phyloP scores from a whole-genome alignment of 345 rosid genomes.

The Pistacia integerrima region DNA sequence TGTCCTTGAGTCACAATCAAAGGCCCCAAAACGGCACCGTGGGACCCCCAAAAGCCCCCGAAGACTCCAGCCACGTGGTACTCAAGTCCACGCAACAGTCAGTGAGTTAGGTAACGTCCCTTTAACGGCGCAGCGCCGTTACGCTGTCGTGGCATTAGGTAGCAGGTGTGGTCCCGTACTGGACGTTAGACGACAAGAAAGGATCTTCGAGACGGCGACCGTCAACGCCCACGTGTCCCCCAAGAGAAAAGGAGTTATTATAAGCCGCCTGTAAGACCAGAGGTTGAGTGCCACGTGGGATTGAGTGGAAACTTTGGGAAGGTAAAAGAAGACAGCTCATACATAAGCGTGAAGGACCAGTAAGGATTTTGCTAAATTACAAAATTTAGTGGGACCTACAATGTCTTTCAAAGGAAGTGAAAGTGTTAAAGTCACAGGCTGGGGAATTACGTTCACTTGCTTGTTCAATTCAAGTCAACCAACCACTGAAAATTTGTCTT shows the following conservation, averaged over 20 bases:
- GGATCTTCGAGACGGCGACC: conserved; percentile 39
- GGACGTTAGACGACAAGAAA: conserved; percentile 30
- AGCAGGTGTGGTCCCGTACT: conserved; percentile 29
- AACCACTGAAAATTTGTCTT: not conserved
- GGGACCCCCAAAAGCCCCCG: conserved; percentile 16
- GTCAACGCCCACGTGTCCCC: conserved; percentile 32
- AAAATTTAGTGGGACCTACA: not conserved
- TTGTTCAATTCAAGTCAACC: not conserved
- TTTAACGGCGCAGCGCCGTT: conserved; percentile 30
- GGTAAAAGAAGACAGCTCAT: conserved; percentile 29
- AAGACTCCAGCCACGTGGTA: conserved; percentile 33
- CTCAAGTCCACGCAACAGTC: conserved; percentile 7
- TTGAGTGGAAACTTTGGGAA: conserved; percentile 25
- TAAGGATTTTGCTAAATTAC: conserved; percentile 16
- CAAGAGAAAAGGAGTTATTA: not conserved
- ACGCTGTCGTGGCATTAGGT: conserved; percentile 48
- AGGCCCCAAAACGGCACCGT: not conserved
- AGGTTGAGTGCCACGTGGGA: conserved; percentile 22
- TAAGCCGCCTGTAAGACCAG: conserved; percentile 6
- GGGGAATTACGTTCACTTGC: not conserved
- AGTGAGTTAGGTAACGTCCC: conserved; percentile 5
- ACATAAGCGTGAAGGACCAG: conserved; percentile 11
- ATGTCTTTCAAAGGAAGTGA: not conserved
- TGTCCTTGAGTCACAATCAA: conserved; percentile 18
- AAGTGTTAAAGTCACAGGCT: not conserved